These are phyloP conservation scores for Aspergillus versicolor DNA, from an alignment of 2,329 filamentous ascomycete species.

Conservation along the genomic window DNA sequence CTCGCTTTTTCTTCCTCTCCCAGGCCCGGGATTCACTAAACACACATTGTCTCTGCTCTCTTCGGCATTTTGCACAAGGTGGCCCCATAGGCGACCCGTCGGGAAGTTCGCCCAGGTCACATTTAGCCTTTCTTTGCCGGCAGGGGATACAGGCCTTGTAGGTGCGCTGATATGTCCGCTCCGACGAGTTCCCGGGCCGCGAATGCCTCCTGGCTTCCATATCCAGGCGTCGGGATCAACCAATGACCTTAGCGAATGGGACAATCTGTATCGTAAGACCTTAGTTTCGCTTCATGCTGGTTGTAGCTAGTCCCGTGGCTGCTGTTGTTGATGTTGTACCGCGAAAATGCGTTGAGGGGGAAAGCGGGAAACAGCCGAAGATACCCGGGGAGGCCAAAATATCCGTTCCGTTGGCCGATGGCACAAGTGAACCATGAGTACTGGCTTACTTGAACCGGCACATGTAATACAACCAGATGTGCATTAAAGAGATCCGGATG, in stretches of 20 bases:
- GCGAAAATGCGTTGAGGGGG: background rate
- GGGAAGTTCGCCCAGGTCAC: conserved; percentile 45
- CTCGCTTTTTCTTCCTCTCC: conserved; percentile 38
- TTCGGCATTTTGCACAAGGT: conserved; percentile 50
- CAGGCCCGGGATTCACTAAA: conserved; percentile 46
- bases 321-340: background rate
- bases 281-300: background rate
- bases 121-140: conserved; percentile 54
- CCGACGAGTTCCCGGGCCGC: conserved; percentile 24
- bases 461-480: no score
- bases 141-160: conserved; percentile 57
- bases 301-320: background rate
- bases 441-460: no score
- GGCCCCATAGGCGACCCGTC: conserved; percentile 40
- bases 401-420: background rate
- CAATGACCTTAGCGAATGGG: conserved; percentile 15
- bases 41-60: conserved; percentile 52
- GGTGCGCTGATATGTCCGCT: conserved; percentile 48
- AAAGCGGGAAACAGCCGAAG: conserved; percentile 15
- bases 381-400: background rate
- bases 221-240: conserved; percentile 1
- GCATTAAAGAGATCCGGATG: background rate
- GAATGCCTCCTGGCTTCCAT: conserved; percentile 24
- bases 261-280: background rate
- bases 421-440: background rate